Evolutionary conservation across 2,329 filamentous ascomycete genomes (phyloP).

Genomic region (Sporothrix humicola): DNA sequence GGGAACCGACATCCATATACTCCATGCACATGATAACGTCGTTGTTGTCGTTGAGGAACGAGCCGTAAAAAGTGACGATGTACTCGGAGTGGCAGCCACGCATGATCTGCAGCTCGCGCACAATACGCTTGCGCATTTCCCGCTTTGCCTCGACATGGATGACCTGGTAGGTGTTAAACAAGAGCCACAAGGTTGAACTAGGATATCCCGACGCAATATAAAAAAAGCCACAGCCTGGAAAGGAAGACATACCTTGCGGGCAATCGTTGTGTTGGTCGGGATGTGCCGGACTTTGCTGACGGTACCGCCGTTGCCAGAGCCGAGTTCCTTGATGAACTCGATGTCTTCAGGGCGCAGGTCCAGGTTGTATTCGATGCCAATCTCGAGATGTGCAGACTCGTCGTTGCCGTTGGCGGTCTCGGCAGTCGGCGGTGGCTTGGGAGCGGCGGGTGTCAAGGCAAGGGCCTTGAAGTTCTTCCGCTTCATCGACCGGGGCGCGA

Average conservation of each 20-base stretch:
- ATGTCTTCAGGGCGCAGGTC: slow-evolving; percentile 91
- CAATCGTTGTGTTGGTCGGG: slow-evolving; percentile 95
- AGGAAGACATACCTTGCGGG: slow-evolving; percentile 75
- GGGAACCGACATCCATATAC: slow-evolving; percentile 96
- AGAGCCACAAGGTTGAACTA: no score
- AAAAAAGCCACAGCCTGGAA: neutral
- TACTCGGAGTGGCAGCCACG: slow-evolving; percentile 96
- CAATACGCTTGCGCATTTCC: slow-evolving; percentile 94
- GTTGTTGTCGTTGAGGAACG: slow-evolving; percentile 93
- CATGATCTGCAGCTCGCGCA: slow-evolving; percentile 97
- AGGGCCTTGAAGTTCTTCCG: slow-evolving; percentile 97
- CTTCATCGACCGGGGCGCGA: slow-evolving; percentile 84
- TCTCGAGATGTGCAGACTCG: slow-evolving; percentile 77
- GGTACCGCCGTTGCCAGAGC: slow-evolving; percentile 94
- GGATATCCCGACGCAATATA: no score
- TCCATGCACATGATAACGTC: slow-evolving; percentile 99
- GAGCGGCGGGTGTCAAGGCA: slow-evolving; percentile 78
- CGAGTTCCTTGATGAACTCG: slow-evolving; percentile 90
- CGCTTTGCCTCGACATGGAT: slow-evolving; percentile 98
- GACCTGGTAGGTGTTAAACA: slow-evolving; percentile 60
- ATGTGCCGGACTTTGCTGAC: slow-evolving; percentile 98
- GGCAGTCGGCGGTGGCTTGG: slow-evolving; percentile 73
- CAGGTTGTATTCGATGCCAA: slow-evolving; percentile 95
- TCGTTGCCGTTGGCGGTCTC: slow-evolving; percentile 68
- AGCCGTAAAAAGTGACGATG: slow-evolving; percentile 97